A percentile compares a stretch with the other conserved stretches of the same genome.
Evolutionary conservation across 2,329 filamentous ascomycete genomes (phyloP).

Genomic region (Fusarium austroafricanum): DNA sequence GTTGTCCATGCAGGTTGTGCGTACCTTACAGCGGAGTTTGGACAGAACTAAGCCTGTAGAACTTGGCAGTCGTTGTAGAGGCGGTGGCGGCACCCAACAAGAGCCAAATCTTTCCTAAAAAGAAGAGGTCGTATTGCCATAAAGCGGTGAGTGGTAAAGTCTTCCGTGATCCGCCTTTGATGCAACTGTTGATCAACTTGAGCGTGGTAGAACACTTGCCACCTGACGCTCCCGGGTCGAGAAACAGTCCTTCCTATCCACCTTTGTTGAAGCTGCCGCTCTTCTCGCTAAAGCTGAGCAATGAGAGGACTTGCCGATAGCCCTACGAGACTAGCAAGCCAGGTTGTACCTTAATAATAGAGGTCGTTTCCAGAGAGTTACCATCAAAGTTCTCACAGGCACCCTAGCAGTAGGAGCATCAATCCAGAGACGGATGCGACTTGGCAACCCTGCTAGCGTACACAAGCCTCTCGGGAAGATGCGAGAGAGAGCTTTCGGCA

Average conservation of each 20-base stretch:
- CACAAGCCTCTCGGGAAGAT: slow-evolving; percentile 4
- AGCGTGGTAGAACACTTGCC: slow-evolving; percentile 15
- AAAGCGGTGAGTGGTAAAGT: slow-evolving; percentile 26
- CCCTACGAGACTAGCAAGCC: slow-evolving; percentile 4
- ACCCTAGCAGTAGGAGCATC: not conserved
- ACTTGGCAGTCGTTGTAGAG: slow-evolving; percentile 1
- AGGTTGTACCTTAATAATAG: not conserved
- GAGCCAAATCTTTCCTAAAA: not conserved
- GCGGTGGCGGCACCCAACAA: slow-evolving; percentile 12
- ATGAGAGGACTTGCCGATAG: not conserved
- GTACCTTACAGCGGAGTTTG: slow-evolving; percentile 17
- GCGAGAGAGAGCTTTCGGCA: slow-evolving; percentile 15
- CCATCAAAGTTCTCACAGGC: not conserved
- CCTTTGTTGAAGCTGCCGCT: not conserved
- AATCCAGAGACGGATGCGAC: slow-evolving; percentile 1
- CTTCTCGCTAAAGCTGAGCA: not conserved
- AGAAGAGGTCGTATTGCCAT: slow-evolving; percentile 26
- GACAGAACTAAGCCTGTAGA: slow-evolving; percentile 4
- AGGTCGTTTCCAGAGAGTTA: slow-evolving; percentile 5
- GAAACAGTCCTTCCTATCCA: slow-evolving; percentile 4
- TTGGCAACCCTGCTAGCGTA: slow-evolving; percentile 17
- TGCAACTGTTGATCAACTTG: slow-evolving; percentile 27
- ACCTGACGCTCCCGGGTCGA: slow-evolving; percentile 3
- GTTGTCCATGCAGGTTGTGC: slow-evolving; percentile 8
- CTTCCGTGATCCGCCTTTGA: slow-evolving; percentile 25